Base-by-base conservation (phyloP, 192 early-diverging fungal genomes). In the Linnemannia hyalina region DNA sequence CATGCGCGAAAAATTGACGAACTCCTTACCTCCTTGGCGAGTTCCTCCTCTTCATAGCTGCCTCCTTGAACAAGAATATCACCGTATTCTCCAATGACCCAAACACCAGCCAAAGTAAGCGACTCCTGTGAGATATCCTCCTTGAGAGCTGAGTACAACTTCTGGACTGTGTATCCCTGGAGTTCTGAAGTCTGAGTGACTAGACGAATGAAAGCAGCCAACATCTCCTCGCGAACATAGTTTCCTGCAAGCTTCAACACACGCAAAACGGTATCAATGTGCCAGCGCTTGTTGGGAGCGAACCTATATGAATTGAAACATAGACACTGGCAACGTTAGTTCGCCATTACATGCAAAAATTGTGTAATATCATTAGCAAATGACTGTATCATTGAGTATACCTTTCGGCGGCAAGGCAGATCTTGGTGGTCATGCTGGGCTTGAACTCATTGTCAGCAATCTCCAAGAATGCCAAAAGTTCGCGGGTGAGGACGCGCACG, bases 51-150 rank as follows among this genome's bases (percentile, higher is more conserved):
- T 76, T 94, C 95, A 74, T 92, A 93, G 55, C 60, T 90, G 36
- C 93, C 95, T 36, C 89, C 92, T 23, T 88, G 90, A 35, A 97
- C 93, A 32, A 99, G 92, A 15, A 97, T 85, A 83, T 99, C 98
- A 42, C 97, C 99, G 87, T 95, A 99, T 88, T 99, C 99, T 68
- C 99, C 99, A 87, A 99, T 94, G 70, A 95, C 92, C 99, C 99
- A 99, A 8, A 96, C 92, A 52, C 94, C 95, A 36, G 96, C 96
- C 80, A 97, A 91, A 29, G 97, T 94, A 73, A 99, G 92, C 13
- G 95, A 96, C 82, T 98, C 97, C 90, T 93, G 92, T 6, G 91
- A 92, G 82, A 93, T 93, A 72, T 97, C 96, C 73, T 91, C 90
- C 88, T 94, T 95, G 68, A 99, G 93, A 70, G 97, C 93, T 35